phyloP scores from a whole-genome alignment of 2,329 filamentous ascomycete species.

The Pyricularia grisea region DNA sequence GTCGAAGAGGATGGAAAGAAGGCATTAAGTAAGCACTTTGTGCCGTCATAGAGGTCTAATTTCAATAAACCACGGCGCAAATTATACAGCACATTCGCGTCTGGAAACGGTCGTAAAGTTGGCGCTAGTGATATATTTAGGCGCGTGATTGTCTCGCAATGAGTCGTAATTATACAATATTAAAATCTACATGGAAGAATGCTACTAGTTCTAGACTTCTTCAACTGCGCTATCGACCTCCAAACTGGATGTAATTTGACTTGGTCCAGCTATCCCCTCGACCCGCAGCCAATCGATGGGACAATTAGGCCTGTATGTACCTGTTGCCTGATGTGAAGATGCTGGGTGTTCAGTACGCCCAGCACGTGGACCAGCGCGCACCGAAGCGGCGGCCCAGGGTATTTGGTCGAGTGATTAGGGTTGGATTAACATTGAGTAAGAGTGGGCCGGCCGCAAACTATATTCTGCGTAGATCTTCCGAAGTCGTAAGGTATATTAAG shows the following conservation, averaged over 20 bases:
- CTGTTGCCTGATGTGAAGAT: not conserved
- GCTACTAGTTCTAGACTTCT: constrained; percentile 13
- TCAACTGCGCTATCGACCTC: constrained; percentile 6
- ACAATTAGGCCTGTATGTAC: not conserved
- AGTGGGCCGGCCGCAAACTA: not conserved
- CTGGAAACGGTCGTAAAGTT: not conserved
- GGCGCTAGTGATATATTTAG: not conserved
- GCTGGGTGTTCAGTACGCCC: not conserved
- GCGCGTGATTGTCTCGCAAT: constrained; percentile 2
- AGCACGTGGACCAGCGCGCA: not conserved
- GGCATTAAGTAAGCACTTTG: too few relatives aligned
- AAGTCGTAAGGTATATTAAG: not conserved
- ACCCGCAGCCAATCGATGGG: not conserved
- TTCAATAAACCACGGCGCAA: not conserved
- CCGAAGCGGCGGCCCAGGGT: not conserved
- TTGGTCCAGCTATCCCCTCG: not conserved
- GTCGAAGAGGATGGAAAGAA: too few relatives aligned
- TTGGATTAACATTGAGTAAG: not conserved
- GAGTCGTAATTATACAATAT: constrained; percentile 27
- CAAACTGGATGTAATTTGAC: not conserved
- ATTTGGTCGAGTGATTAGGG: not conserved
- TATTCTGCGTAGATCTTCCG: not conserved
- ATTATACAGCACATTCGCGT: not conserved
- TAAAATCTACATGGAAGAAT: constrained; percentile 21
- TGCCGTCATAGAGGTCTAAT: too few relatives aligned